phyloP scores from a whole-genome alignment of 805 yeast genomes.

The Wickerhamiella lipophila region DNA sequence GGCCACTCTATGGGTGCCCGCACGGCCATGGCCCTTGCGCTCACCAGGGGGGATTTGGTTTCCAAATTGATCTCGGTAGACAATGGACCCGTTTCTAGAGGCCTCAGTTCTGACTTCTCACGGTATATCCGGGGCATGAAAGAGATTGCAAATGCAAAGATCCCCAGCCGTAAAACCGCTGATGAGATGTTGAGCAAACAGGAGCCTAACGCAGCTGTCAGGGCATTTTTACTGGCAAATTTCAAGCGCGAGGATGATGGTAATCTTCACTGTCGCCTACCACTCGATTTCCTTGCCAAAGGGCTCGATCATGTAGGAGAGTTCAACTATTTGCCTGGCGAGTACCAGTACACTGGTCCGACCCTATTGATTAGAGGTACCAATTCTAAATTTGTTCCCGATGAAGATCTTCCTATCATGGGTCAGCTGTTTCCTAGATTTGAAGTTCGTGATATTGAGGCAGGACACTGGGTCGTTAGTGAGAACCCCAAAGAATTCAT shows the following conservation, averaged over 20 bases:
- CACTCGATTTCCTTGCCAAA: slow-evolving; percentile 55
- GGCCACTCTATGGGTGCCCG: slow-evolving; percentile 68
- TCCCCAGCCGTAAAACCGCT: slow-evolving; percentile 50
- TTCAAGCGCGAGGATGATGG: slow-evolving; percentile 35
- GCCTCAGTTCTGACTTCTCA: slow-evolving; percentile 47
- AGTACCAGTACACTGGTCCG: slow-evolving; percentile 53
- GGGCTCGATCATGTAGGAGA: slow-evolving; percentile 55
- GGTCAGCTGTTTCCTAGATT: slow-evolving; percentile 71
- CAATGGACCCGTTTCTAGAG: slow-evolving; percentile 69
- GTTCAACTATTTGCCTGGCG: slow-evolving; percentile 57
- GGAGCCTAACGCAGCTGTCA: slow-evolving; percentile 46
- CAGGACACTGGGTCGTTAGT: slow-evolving; percentile 89
- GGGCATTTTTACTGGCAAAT: slow-evolving; percentile 71
- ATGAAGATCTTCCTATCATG: slow-evolving; percentile 60
- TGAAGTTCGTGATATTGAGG: slow-evolving; percentile 56
- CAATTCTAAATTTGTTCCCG: slow-evolving; percentile 64
- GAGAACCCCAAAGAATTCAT: slow-evolving; percentile 75
- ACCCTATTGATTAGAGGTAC: slow-evolving; percentile 70
- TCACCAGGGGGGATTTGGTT: slow-evolving; percentile 50
- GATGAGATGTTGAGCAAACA: slow-evolving; percentile 48
- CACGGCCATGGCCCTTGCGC: slow-evolving; percentile 74
- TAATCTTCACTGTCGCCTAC: slow-evolving; percentile 42
- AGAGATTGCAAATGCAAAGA: slow-evolving; percentile 38
- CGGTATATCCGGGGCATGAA: slow-evolving; percentile 52
- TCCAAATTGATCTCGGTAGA: slow-evolving; percentile 65